Evolutionary conservation across 2,329 filamentous ascomycete genomes (phyloP).

Genomic region (Orbilia ellipsospora): DNA sequence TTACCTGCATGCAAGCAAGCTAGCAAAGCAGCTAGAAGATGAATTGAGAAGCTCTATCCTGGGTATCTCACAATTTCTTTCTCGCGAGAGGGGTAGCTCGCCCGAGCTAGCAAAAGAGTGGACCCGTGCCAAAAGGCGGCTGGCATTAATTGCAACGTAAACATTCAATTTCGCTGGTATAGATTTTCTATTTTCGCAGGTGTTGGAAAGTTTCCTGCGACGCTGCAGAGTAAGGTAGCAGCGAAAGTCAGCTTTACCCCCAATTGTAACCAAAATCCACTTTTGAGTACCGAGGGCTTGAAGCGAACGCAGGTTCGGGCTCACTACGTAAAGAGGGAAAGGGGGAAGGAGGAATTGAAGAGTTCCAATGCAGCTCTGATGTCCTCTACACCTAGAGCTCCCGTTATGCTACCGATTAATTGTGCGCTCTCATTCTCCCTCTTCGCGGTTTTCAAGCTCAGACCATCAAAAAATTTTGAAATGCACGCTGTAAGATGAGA

Average conservation of each 20-base stretch:
- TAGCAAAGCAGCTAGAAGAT: constrained; percentile 2
- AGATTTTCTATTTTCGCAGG: too few species aligned
- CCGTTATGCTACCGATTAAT: not conserved
- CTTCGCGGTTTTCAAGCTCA: constrained; percentile 20
- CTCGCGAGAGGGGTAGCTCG: constrained; percentile 25
- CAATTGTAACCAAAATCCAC: too few species aligned
- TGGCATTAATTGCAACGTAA: constrained; percentile 5
- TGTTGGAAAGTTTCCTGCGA: too few species aligned
- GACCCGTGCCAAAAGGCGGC: constrained; percentile 12
- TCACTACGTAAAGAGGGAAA: not conserved
- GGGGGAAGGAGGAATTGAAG: not conserved
- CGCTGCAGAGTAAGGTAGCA: too few species aligned
- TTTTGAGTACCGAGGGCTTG: not conserved
- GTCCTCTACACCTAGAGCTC: constrained; percentile 28
- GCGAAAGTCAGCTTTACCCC: too few species aligned
- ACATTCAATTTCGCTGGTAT: constrained; percentile 9
- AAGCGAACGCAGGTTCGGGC: not conserved
- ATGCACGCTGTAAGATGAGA: constrained; percentile 29
- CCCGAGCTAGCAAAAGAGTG: constrained; percentile 11
- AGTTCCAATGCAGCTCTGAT: constrained; percentile 5
- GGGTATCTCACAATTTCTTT: not conserved
- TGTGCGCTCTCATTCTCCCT: not conserved
- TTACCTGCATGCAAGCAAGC: constrained; percentile 20
- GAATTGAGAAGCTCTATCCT: constrained; percentile 48
- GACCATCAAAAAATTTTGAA: constrained; percentile 19